phyloP scores from a whole-genome alignment of 805 yeast genomes.

The Candida railenensis region DNA sequence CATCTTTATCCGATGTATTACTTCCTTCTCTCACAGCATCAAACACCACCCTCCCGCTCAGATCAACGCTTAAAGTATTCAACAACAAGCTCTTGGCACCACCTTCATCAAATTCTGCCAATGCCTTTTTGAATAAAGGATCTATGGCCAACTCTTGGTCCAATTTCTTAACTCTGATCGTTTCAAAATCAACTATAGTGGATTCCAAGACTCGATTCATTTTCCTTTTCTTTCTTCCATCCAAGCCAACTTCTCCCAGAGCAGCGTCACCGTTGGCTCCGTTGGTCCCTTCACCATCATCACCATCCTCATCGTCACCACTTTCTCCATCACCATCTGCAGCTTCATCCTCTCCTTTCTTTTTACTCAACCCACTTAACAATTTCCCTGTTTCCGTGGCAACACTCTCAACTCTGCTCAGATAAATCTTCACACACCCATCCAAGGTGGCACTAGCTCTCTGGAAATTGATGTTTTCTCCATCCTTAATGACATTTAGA shows the following conservation, averaged over 20 bases:
- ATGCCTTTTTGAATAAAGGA: conserved; percentile 71
- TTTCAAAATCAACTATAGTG: conserved; percentile 51
- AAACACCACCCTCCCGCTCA: conserved; percentile 57
- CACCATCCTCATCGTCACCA: conserved; percentile 24
- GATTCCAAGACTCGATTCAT: conserved; percentile 34
- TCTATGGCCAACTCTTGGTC: conserved; percentile 69
- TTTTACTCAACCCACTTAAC: conserved; percentile 67
- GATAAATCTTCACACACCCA: conserved; percentile 91
- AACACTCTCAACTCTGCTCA: conserved; percentile 88
- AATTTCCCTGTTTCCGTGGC: conserved; percentile 87
- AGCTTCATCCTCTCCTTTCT: conserved; percentile 15
- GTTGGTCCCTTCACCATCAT: conserved; percentile 14
- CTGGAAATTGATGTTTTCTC: conserved; percentile 70
- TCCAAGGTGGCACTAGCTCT: conserved; percentile 89
- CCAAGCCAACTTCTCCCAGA: conserved; percentile 17
- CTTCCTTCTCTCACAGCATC: conserved; percentile 49
- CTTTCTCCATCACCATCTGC: conserved; percentile 23
- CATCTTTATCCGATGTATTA: conserved; percentile 8
- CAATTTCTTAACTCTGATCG: conserved; percentile 51
- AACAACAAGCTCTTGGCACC: conserved; percentile 71
- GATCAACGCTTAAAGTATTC: conserved; percentile 59
- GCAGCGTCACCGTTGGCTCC: conserved; percentile 17
- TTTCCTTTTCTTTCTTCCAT: conserved; percentile 24
- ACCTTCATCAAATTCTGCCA: conserved; percentile 80
- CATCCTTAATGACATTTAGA: conserved; percentile 46